These are phyloP conservation scores for Hippophae rhamnoides DNA, from an alignment of 306 rosid genomes.

Conservation along the genomic window DNA sequence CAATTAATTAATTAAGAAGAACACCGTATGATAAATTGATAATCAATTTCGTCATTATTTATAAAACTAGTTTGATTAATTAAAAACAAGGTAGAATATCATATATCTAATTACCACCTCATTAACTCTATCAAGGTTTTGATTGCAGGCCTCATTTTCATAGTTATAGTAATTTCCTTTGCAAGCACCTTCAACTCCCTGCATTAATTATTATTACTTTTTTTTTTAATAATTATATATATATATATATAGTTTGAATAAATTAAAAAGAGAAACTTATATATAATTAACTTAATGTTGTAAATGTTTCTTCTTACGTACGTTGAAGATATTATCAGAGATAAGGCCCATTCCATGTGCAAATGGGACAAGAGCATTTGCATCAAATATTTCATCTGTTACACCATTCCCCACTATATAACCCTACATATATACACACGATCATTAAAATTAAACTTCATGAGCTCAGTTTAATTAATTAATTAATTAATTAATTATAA, in stretches of 20 bases:
- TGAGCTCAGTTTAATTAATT: too few species aligned
- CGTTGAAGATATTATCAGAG: conserved; percentile 50
- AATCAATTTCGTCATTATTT: too few species aligned
- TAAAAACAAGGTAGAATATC: background rate
- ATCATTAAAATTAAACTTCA: background rate
- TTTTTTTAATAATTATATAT: too few species aligned
- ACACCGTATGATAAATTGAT: too few species aligned
- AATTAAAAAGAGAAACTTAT: too few species aligned
- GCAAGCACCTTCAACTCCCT: conserved; percentile 37
- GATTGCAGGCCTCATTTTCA: conserved; percentile 10
- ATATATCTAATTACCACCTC: conserved; percentile 23
- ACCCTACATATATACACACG: conserved; percentile 28
- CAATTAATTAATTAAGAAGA: too few species aligned
- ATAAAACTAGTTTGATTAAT: too few species aligned
- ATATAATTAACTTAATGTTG: background rate
- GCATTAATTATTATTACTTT: background rate
- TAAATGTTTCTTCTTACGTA: background rate
- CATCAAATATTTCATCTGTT: conserved; percentile 48
- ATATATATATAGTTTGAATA: too few species aligned
- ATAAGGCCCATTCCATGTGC: conserved; percentile 83
- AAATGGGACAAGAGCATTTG: conserved; percentile 65
- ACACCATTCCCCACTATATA: conserved; percentile 80
- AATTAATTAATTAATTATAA: background rate
- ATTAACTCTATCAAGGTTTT: conserved; percentile 13
- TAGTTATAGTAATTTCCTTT: conserved; percentile 30